phyloP scores from a whole-genome alignment of 2,329 filamentous ascomycete genomes.

The Colletotrichum sp. region DNA sequence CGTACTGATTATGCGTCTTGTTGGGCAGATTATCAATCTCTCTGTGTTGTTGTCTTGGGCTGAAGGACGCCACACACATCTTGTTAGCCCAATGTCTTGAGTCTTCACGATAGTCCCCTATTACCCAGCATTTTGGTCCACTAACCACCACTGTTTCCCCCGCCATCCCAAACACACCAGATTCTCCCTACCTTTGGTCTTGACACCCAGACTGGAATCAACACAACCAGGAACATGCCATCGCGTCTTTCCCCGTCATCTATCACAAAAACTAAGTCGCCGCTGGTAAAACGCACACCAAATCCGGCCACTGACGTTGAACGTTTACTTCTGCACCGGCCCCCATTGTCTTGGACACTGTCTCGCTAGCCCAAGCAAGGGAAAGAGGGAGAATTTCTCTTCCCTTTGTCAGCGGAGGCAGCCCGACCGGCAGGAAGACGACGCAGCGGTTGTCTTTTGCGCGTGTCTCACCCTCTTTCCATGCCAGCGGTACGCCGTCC shows the following conservation, averaged over 20 bases:
- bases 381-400: neutral
- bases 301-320: constrained; percentile 1
- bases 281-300: neutral
- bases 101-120: neutral
- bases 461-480: constrained; percentile 6
- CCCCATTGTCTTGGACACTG: neutral
- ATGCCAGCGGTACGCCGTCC: constrained; percentile 14
- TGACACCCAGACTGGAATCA: neutral
- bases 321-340: constrained; percentile 3
- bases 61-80: neutral
- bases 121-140: neutral
- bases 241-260: neutral
- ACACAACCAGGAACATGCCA: neutral
- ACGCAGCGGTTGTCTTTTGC: neutral
- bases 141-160: neutral
- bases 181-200: neutral
- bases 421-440: neutral
- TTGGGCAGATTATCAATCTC: neutral
- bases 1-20: neutral
- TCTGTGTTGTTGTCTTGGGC: neutral
- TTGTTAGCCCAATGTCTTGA: neutral
- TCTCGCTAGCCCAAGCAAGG: constrained; percentile 1
- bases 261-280: neutral
- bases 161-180: neutral
- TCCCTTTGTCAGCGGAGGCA: neutral